These are phyloP conservation scores for Raphanus hybrid DNA, from an alignment of 441 rosid genomes.

Conservation along the genomic window DNA sequence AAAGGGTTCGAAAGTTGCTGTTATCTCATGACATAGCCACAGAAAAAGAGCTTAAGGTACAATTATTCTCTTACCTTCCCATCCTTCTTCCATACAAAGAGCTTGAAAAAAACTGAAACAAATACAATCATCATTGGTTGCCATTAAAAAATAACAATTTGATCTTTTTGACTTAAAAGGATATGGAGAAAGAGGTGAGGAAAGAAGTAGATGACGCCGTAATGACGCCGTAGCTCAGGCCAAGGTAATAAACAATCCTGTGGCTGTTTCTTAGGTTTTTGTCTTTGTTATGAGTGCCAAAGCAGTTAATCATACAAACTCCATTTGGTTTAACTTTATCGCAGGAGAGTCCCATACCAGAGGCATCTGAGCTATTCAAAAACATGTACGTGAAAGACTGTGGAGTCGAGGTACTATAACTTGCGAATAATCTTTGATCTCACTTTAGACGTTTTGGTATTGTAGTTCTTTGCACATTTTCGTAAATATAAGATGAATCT, in stretches of 20 bases:
- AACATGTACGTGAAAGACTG: slow-evolving; percentile 75
- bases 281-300: not conserved
- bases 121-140: not conserved
- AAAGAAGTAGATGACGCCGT: slow-evolving; percentile 94
- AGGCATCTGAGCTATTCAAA: slow-evolving; percentile 74
- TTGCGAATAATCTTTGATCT: not conserved
- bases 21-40: slow-evolving; percentile 84
- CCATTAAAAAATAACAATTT: not conserved
- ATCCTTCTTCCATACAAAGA: not conserved
- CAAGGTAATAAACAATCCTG: slow-evolving; percentile 59
- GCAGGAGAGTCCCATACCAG: slow-evolving; percentile 92
- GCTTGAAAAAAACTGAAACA: not conserved
- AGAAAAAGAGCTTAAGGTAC: slow-evolving; percentile 95
- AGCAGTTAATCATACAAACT: not conserved
- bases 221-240: slow-evolving; percentile 92
- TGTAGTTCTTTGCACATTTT: not conserved
- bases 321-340: slow-evolving; percentile 16
- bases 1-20: slow-evolving; percentile 82
- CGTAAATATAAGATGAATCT: slow-evolving; percentile 2
- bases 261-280: slow-evolving; percentile 11
- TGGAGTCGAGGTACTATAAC: slow-evolving; percentile 70
- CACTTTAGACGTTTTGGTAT: not conserved
- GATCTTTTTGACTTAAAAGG: slow-evolving; percentile 49
- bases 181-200: slow-evolving; percentile 89
- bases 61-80: slow-evolving; percentile 13